Conservation (phyloP, 2,329 filamentous ascomycete genomes). For the Fusarium heterosporum region DNA sequence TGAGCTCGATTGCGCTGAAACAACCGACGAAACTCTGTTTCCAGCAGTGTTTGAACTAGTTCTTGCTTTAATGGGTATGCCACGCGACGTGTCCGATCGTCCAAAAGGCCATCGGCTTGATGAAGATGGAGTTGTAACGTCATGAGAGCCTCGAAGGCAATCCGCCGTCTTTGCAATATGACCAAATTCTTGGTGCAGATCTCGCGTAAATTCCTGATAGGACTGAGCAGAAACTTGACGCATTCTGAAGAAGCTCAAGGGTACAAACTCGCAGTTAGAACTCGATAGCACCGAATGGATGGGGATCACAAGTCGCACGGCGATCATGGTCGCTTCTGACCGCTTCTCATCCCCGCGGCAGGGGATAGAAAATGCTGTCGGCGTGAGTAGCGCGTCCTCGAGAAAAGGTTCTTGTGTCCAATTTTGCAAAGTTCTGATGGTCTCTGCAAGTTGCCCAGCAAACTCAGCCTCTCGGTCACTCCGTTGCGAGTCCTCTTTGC, state of each 20-base stretch:
- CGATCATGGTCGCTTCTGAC: conserved; percentile 55
- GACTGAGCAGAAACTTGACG: conserved; percentile 73
- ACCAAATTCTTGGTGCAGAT: conserved; percentile 71
- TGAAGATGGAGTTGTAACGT: conserved; percentile 5
- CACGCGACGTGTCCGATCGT: conserved; percentile 17
- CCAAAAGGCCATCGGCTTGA: conserved; percentile 33
- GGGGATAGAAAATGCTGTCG: conserved; percentile 58
- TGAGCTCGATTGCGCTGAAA: conserved; percentile 40
- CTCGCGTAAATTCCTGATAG: conserved; percentile 69
- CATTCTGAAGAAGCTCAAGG: conserved; percentile 73
- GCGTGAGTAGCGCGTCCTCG: conserved; percentile 59
- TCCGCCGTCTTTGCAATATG: conserved; percentile 55
- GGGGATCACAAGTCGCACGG: conserved; percentile 71
- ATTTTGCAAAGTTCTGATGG: conserved; percentile 56
- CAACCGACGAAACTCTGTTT: conserved; percentile 28
- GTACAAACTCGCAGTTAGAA: conserved; percentile 67
- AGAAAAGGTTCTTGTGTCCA: conserved; percentile 60
- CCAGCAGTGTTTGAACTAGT: conserved; percentile 12
- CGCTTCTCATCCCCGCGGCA: conserved; percentile 45
- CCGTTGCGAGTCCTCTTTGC: conserved; percentile 51
- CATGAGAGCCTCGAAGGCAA: conserved; percentile 11
- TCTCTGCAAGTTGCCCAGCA: conserved; percentile 57
- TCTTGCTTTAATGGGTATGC: conserved; percentile 9
- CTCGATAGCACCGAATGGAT: conserved; percentile 67
- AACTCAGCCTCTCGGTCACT: conserved; percentile 59